These are phyloP conservation scores for Tetracladium marchalianum DNA, from an alignment of 495 filamentous ascomycete genomes.

Conservation along the genomic window DNA sequence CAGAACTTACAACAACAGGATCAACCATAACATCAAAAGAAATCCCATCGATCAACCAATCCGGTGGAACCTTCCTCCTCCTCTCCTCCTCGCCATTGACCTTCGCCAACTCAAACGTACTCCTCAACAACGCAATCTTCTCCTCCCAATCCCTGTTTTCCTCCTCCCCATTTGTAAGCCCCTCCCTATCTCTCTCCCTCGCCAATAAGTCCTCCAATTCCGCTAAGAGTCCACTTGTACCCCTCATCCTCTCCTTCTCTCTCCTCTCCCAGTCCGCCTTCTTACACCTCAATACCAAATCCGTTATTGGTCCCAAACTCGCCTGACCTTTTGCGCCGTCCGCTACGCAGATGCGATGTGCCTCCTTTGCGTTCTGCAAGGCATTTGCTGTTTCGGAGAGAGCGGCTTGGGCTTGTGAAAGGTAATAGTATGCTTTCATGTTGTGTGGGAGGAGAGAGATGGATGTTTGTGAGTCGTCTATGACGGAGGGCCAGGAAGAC, in stretches of 20 bases:
- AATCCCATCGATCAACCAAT: slow-evolving; percentile 82
- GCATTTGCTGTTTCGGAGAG: slow-evolving; percentile 69
- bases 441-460: slow-evolving; percentile 55
- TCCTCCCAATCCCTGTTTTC: slow-evolving; percentile 31
- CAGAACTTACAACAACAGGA: slow-evolving; percentile 57
- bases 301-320: slow-evolving; percentile 54
- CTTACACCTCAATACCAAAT: slow-evolving; percentile 64
- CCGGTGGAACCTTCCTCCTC: slow-evolving; percentile 59
- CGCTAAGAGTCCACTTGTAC: slow-evolving; percentile 26
- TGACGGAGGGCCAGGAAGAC: slow-evolving; percentile 57
- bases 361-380: slow-evolving; percentile 55
- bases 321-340: slow-evolving; percentile 33
- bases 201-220: slow-evolving; percentile 38
- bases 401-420: slow-evolving; percentile 72
- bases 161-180: slow-evolving; percentile 22
- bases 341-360: slow-evolving; percentile 60
- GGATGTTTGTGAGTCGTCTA: slow-evolving; percentile 66
- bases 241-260: slow-evolving; percentile 37
- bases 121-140: slow-evolving; percentile 24
- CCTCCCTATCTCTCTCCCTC: slow-evolving; percentile 36
- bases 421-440: slow-evolving; percentile 77
- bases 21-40: slow-evolving; percentile 90
- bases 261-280: slow-evolving; percentile 59
- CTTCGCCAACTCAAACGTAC: slow-evolving; percentile 51
- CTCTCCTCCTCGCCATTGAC: slow-evolving; percentile 32